These are phyloP conservation scores for Xylaria sp. DNA, from an alignment of 2,329 filamentous ascomycete species.

Conservation along the genomic window DNA sequence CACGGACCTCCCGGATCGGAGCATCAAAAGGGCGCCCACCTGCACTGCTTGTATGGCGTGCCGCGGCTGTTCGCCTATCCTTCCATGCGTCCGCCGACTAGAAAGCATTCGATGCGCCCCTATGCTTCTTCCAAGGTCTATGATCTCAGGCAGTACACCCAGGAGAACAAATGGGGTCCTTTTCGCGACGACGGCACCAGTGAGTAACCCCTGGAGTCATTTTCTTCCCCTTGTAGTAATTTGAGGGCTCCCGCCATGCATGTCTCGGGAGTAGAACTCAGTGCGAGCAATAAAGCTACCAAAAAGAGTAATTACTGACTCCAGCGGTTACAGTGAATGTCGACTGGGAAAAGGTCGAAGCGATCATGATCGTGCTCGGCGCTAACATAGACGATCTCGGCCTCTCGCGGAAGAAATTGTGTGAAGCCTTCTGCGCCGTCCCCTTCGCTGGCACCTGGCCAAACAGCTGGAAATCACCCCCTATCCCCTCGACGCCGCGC, in stretches of 20 bases:
- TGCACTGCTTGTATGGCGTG: conserved; percentile 73
- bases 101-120: conserved; percentile 53
- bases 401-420: conserved; percentile 50
- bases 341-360: conserved; percentile 83
- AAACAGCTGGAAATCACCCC: conserved; percentile 52
- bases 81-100: conserved; percentile 41
- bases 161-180: conserved; percentile 70
- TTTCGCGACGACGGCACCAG: conserved; percentile 68
- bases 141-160: conserved; percentile 71
- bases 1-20: conserved; percentile 46
- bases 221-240: no score
- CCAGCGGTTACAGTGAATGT: no score
- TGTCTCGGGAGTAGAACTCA: no score
- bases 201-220: no score
- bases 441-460: conserved; percentile 63
- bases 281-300: no score
- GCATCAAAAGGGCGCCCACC: conserved; percentile 70
- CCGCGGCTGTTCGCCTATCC: conserved; percentile 50
- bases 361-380: conserved; percentile 71
- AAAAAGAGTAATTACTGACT: no score
- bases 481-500: conserved; percentile 26
- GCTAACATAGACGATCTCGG: conserved; percentile 63
- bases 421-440: conserved; percentile 58
- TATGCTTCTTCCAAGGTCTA: conserved; percentile 74
- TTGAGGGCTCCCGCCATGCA: no score